Conservation (phyloP, 139 green algal species). For the Chlamydomonas asymmetrica region DNA sequence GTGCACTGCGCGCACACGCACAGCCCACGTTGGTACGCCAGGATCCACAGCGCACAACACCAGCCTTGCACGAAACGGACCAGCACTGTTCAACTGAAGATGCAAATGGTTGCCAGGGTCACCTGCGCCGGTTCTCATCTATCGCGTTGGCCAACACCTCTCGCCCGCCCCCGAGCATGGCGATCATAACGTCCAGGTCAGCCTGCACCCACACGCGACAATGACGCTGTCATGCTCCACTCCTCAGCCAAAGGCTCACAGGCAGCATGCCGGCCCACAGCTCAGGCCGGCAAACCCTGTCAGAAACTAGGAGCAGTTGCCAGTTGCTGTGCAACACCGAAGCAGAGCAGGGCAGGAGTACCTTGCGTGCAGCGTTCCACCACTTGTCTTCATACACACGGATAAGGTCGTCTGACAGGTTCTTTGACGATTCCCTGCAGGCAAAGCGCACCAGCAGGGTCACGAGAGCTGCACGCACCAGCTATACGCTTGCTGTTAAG, state of each 20-base stretch:
- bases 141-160: slow-evolving; percentile 66
- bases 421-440: slow-evolving; percentile 66
- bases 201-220: slow-evolving; percentile 43
- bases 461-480: too few species aligned
- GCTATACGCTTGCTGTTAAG: too few species aligned
- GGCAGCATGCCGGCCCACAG: background rate
- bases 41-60: too few species aligned
- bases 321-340: background rate
- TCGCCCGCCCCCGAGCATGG: slow-evolving; percentile 61
- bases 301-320: background rate
- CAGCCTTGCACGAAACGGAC: too few species aligned
- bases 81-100: too few species aligned
- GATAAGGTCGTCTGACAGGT: slow-evolving; percentile 83
- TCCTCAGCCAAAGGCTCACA: background rate
- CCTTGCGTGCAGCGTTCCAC: slow-evolving; percentile 78
- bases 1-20: slow-evolving; percentile 63
- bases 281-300: background rate
- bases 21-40: too few species aligned
- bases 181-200: slow-evolving; percentile 57
- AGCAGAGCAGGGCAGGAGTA: background rate
- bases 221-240: background rate
- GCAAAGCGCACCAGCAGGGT: background rate
- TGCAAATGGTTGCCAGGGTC: background rate
- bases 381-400: slow-evolving; percentile 83
- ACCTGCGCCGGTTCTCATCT: slow-evolving; percentile 78